Base-by-base conservation (phyloP, 2,329 filamentous ascomycete genomes). In the Ascomycota sp. region DNA sequence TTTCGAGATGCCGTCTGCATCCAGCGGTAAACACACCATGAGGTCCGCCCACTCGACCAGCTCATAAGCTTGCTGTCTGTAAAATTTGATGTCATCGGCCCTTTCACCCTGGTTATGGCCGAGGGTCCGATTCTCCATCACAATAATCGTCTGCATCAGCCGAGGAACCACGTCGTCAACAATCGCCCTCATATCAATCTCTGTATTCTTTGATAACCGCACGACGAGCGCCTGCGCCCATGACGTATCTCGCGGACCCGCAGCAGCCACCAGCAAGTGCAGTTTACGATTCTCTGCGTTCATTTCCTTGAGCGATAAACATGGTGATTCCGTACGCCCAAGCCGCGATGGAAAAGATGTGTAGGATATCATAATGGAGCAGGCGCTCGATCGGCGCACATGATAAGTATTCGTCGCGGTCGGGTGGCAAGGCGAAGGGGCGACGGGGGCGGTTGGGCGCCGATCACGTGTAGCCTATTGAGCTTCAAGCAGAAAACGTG, bases 21-120 rank as follows among this genome's bases (percentile, higher is more conserved):
- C 78, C 29, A 92, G 75, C 4, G 85, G 82, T 6, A 78, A 78
- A 32, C 92, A 67, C 21, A 93, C 72, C 34, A 93, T 62, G 39
- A 93, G 56, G 50, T 93, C 79, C 5, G 85, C 81, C 85, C 85
- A 94, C 36, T 80, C 68, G 38, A 82, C 80, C 35, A 91, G 53
- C 38, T 81, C 75, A 39, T 59, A 69, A 4, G 61, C 70, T 36
- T 61, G 64, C 30, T 54, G 52, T 19, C 45, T 43, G 33, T 60
- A 63, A 29, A 57, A 59, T 37, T 71, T 65, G 40, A 66, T 53
- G 19, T 64, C 63, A 31, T 59, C 57, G 7, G 53, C 51, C 17
- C 44, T 41, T 28, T 50, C 38, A 29, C 43, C 44, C 30, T 47
- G 45, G 13, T 47, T 47, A 5, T 38, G 37, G 5, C 42, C 38